Conservation (phyloP, 768 basidiomycete genomes). For the Mycena pura region DNA sequence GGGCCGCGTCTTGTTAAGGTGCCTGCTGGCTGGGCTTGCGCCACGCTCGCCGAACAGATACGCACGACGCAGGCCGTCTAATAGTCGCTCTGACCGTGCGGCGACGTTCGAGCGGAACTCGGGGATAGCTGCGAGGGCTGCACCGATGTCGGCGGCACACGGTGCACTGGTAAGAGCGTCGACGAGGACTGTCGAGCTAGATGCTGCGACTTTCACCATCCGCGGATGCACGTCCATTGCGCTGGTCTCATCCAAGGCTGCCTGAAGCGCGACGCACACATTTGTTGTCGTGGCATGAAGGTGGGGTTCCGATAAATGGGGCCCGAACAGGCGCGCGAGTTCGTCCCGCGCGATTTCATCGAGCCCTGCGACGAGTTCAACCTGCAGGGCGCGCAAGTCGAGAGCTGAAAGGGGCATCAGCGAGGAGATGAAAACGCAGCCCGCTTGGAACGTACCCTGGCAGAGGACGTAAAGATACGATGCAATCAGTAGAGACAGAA, state of each 20-base stretch:
- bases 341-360: conserved; percentile 56
- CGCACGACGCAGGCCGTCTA: conserved; percentile 57
- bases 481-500: conserved; percentile 23
- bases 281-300: conserved; percentile 41
- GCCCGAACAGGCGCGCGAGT: conserved; percentile 52
- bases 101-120: conserved; percentile 63
- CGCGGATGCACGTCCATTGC: conserved; percentile 74
- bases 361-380: conserved; percentile 63
- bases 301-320: conserved; percentile 42
- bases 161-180: conserved; percentile 59
- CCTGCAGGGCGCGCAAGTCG: conserved; percentile 79
- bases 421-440: not conserved
- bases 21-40: conserved; percentile 68
- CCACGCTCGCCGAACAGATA: conserved; percentile 68
- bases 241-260: conserved; percentile 67
- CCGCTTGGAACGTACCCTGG: conserved; percentile 52
- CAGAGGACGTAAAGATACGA: conserved; percentile 46
- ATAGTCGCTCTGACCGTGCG: conserved; percentile 48
- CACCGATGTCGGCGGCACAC: conserved; percentile 39
- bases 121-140: conserved; percentile 49
- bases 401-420: conserved; percentile 52
- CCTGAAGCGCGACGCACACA: conserved; percentile 51
- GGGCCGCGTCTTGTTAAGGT: conserved; percentile 70
- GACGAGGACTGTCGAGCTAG: conserved; percentile 65
- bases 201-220: conserved; percentile 74